Evolutionary conservation across 768 basidiomycete genomes (phyloP).

Genomic region (Pleurotus eryngii): DNA sequence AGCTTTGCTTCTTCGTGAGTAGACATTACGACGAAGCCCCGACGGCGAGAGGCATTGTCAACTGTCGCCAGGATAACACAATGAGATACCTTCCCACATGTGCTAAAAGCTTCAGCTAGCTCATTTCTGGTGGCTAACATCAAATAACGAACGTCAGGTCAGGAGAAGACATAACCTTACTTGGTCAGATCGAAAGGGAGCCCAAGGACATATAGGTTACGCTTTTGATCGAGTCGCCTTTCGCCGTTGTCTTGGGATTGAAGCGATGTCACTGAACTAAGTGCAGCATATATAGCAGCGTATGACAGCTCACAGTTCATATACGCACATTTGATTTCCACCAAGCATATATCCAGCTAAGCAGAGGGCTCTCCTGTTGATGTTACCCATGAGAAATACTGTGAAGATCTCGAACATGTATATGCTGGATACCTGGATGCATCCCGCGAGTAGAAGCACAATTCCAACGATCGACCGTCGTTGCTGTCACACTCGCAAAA

Average conservation of each 20-base stretch:
- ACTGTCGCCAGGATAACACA: constrained; percentile 82
- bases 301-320: neutral
- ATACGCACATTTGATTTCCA: constrained; percentile 53
- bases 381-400: neutral
- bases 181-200: constrained; percentile 79
- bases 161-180: constrained; percentile 32
- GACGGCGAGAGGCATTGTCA: constrained; percentile 78
- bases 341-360: constrained; percentile 62
- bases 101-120: constrained; percentile 58
- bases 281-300: neutral
- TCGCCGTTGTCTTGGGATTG: constrained; percentile 17
- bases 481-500: neutral
- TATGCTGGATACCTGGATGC: constrained; percentile 39
- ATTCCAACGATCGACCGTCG: constrained; percentile 39
- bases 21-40: constrained; percentile 83
- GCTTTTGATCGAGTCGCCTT: constrained; percentile 47
- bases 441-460: constrained; percentile 52
- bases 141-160: neutral
- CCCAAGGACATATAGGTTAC: constrained; percentile 84
- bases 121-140: constrained; percentile 37
- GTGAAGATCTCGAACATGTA: neutral
- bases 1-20: constrained; percentile 64
- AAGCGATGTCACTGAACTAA: neutral
- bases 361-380: constrained; percentile 58
- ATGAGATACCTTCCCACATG: constrained; percentile 66